Percentiles rank a stretch among this genome's conserved stretches.
These are phyloP conservation scores for Globisporangium heterothallicum DNA, from an alignment of 352 stramenopile species.

Conservation along the genomic window DNA sequence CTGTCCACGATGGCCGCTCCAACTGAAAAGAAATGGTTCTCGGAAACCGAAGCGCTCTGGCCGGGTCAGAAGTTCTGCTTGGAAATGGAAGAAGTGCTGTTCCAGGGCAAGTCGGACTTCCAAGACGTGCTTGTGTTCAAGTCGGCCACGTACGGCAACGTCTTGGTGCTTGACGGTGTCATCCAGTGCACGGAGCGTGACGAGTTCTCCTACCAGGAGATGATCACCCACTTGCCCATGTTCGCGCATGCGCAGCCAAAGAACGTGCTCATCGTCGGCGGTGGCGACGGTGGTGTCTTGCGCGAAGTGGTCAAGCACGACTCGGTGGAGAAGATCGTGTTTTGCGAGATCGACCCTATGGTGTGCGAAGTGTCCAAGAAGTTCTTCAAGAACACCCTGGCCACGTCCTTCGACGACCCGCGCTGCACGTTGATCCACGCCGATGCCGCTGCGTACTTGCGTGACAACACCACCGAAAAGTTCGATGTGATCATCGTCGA, in stretches of 20 bases:
- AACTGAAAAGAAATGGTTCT: conserved; percentile 89
- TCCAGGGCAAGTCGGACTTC: conserved; percentile 95
- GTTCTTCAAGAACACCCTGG: conserved; percentile 88
- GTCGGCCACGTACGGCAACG: conserved; percentile 95
- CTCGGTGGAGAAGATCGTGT: conserved; percentile 93
- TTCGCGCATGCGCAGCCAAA: conserved; percentile 95
- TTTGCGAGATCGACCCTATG: conserved; percentile 99
- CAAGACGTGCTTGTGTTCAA: conserved; percentile 99
- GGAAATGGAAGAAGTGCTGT: conserved; percentile 92
- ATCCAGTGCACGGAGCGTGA: conserved; percentile 99
- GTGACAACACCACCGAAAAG: conserved; percentile 63
- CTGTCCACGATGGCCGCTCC: conserved; percentile 25
- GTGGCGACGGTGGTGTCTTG: conserved; percentile 96
- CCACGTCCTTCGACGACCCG: conserved; percentile 94
- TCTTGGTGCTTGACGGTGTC: conserved; percentile 98
- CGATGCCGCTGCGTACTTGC: conserved; percentile 89
- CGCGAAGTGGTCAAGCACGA: conserved; percentile 94
- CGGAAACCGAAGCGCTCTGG: conserved; percentile 94
- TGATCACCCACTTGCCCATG: conserved; percentile 98
- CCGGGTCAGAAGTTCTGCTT: conserved; percentile 90
- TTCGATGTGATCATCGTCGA: conserved; percentile 98
- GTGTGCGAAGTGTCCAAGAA: conserved; percentile 96
- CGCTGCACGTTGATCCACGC: conserved; percentile 92
- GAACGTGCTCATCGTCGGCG: conserved; percentile 96
- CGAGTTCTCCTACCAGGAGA: conserved; percentile 99